Evolutionary conservation across 345 rosid species (phyloP), one percentile per base, ranked within the genome.

Genomic region (Citrus australasica): DNA sequence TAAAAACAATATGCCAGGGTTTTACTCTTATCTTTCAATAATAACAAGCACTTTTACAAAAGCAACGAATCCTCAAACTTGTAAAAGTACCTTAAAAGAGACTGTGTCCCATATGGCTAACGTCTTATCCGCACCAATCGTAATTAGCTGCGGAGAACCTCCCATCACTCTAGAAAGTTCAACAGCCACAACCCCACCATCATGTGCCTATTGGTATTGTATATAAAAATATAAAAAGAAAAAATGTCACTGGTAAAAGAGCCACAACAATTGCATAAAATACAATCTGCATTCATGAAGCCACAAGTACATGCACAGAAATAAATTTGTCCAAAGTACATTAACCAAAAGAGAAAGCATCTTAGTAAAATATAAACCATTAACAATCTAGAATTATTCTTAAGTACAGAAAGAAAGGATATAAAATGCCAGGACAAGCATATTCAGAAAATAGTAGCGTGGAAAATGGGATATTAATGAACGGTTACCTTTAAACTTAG

Each of bases 91-190:
- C 99, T 96, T 96, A 79, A 94, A 96, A 73, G 99, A 90, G 79
- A 93, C 86, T 33, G 99, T 96, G 84, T 96, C 99, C 99, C 99
- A 96, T 87, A 94, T 94, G 78, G 99, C 98, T 84, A 96, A 83
- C 62, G 98, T 87, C 88, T 96, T 96, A 83, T 96, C 99, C 71
- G 98, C 98, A 82, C 99, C 99, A 83, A 96, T 92, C 53, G 98
- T 94, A 80, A 96, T 90, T 76, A 94, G 92, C 65, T 94, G 99
- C 0, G 99, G 99, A 85, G 98, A 88, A 80, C 89, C 92, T 84
- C 98, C 99, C 82, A 89, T 90, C 75, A 96, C 99, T 84, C 99
- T 89, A 78, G 98, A 94, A 74, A 96, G 97, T 85, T 96, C 99
- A 87, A 93, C 86, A 82, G 97, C 95, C 59, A 92, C 86, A 8